Conservation (phyloP, 371 early-diverging fungal genomes). For the Mucor irregularis region DNA sequence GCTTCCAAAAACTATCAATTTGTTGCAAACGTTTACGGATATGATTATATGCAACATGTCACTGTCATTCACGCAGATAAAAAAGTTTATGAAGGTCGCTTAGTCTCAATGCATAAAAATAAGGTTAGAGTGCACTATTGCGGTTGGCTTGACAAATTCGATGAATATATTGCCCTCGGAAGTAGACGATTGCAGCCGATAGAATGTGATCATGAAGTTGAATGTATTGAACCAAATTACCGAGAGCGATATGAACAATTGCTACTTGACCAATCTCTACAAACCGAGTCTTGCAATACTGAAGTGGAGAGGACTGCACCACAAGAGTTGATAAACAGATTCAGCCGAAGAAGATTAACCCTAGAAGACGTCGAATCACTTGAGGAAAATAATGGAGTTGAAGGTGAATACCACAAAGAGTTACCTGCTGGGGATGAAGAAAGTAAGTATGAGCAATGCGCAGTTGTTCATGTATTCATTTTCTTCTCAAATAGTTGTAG, state of each 20-base stretch:
- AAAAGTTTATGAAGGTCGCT: slow-evolving; percentile 53
- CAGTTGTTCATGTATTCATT: neutral
- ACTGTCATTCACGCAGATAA: slow-evolving; percentile 51
- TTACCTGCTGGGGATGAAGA: slow-evolving; percentile 17
- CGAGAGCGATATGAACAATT: slow-evolving; percentile 42
- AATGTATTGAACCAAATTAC: slow-evolving; percentile 45
- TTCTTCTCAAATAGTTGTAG: neutral
- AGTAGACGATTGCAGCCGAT: slow-evolving; percentile 53
- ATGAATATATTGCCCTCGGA: slow-evolving; percentile 60
- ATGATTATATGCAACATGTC: slow-evolving; percentile 57
- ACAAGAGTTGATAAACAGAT: slow-evolving; percentile 1
- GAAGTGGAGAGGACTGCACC: neutral
- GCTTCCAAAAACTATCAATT: slow-evolving; percentile 24
- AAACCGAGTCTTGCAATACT: too few relatives aligned
- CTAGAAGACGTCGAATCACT: slow-evolving; percentile 9
- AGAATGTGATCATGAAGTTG: slow-evolving; percentile 40
- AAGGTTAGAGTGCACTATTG: slow-evolving; percentile 59
- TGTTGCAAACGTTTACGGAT: slow-evolving; percentile 58
- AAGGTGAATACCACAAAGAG: slow-evolving; percentile 37
- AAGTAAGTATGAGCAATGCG: slow-evolving; percentile 15
- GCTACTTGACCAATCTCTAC: slow-evolving; percentile 34
- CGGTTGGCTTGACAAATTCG: slow-evolving; percentile 59
- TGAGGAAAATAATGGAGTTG: neutral
- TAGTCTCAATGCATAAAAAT: slow-evolving; percentile 50
- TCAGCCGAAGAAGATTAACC: slow-evolving; percentile 13